A percentile compares a stretch with the other conserved stretches of the same genome.
These are phyloP conservation scores for Carex cristatella DNA, from an alignment of 176 grass and related monocot species.

Conservation along the genomic window DNA sequence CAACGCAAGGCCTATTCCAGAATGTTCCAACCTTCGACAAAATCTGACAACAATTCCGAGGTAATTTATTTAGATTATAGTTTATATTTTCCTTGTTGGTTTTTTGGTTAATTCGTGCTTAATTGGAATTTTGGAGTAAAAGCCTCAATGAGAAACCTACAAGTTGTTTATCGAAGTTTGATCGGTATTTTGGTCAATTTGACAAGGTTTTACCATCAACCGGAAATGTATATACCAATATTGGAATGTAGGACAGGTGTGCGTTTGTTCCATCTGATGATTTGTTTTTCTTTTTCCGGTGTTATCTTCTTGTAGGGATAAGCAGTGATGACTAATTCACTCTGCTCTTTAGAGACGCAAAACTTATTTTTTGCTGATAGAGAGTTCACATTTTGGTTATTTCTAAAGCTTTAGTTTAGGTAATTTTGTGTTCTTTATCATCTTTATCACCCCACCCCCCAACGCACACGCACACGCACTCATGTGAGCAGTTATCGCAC, in stretches of 20 bases:
- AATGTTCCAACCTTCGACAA: constrained; percentile 72
- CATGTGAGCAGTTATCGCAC: background rate
- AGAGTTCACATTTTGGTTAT: constrained; percentile 13
- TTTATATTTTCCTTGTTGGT: background rate
- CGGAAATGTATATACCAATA: background rate
- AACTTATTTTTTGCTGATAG: constrained; percentile 26
- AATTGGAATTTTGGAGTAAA: background rate
- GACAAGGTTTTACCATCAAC: background rate
- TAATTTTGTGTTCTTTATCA: background rate
- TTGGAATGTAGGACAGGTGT: background rate
- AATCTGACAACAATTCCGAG: constrained; percentile 43
- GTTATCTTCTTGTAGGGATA: constrained; percentile 2
- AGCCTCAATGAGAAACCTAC: background rate
- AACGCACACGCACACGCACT: background rate
- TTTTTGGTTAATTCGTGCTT: background rate
- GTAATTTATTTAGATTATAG: constrained; percentile 26
- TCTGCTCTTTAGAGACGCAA: constrained; percentile 10
- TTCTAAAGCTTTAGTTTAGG: constrained; percentile 10
- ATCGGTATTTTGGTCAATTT: background rate
- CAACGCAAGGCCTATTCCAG: constrained; percentile 76
- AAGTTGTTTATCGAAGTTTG: background rate
- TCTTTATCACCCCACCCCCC: too few species aligned
- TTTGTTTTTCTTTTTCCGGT: background rate
- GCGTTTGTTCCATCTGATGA: background rate
- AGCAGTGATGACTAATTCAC: constrained; percentile 3